Evolutionary conservation across 768 basidiomycete genomes (phyloP).

Genomic region (Termitomyces sp.): DNA sequence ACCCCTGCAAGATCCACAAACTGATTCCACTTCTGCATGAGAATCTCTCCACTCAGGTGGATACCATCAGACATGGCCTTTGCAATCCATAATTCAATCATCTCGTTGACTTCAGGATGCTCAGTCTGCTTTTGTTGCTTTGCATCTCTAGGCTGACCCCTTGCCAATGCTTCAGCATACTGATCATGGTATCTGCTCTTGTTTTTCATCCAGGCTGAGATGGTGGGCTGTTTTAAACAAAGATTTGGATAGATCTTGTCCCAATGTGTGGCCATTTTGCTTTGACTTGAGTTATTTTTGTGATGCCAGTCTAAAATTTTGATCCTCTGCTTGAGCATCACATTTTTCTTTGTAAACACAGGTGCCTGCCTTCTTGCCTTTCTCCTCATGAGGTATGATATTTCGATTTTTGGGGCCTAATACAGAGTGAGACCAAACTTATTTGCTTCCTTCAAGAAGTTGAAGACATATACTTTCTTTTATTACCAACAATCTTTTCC

Average conservation of each 20-base stretch:
- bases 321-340: not conserved
- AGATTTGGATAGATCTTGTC: not conserved
- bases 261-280: not conserved
- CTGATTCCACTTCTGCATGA: too few species aligned
- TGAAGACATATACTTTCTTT: not conserved
- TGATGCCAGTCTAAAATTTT: not conserved
- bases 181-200: not conserved
- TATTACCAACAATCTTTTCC: not conserved
- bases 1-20: too few species aligned
- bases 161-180: not conserved
- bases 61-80: conserved; percentile 24
- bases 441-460: too few species aligned
- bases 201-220: not conserved
- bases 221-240: not conserved
- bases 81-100: conserved; percentile 8
- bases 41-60: too few species aligned
- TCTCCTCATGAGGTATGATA: not conserved
- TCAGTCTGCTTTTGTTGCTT: not conserved
- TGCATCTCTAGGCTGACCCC: not conserved
- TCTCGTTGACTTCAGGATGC: conserved; percentile 5
- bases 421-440: not conserved
- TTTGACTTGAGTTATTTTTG: not conserved
- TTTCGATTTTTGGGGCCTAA: not conserved
- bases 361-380: not conserved
- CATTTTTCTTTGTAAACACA: not conserved